These are phyloP conservation scores for Spirogloea muscicola DNA, from an alignment of 139 green algal species.

Conservation along the genomic window DNA sequence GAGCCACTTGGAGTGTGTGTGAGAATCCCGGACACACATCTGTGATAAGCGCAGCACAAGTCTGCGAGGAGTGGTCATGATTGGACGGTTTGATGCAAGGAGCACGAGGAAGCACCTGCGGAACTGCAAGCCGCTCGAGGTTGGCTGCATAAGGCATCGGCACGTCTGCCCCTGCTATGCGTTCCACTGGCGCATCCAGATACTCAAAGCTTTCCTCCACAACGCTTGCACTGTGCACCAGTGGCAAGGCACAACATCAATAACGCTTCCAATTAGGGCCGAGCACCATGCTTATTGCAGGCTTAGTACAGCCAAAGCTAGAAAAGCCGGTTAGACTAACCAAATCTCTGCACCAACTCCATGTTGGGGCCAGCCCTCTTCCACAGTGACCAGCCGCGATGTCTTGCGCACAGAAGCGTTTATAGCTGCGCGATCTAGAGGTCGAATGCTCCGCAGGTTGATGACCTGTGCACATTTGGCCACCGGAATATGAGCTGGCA, in stretches of 20 bases:
- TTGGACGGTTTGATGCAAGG: too few species aligned
- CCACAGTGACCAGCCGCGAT: constrained; percentile 77
- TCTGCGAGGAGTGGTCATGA: too few species aligned
- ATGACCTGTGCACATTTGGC: too few species aligned
- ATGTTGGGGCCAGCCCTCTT: constrained; percentile 96
- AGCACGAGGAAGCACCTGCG: constrained; percentile 55
- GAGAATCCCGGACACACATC: too few species aligned
- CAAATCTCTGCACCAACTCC: constrained; percentile 73
- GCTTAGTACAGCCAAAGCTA: not conserved
- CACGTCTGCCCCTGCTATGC: constrained; percentile 80
- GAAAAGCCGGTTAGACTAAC: constrained; percentile 9
- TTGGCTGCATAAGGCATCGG: constrained; percentile 96
- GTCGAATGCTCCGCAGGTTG: constrained; percentile 92
- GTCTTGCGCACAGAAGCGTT: constrained; percentile 81
- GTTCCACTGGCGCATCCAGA: constrained; percentile 87
- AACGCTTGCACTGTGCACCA: constrained; percentile 55
- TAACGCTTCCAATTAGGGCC: not conserved
- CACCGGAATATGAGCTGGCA: too few species aligned
- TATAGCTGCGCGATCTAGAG: constrained; percentile 89
- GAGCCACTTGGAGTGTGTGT: too few species aligned
- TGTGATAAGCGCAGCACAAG: too few species aligned
- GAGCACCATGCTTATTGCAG: not conserved
- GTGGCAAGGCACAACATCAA: not conserved
- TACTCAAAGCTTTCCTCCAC: constrained; percentile 95
- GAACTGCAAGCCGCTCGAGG: constrained; percentile 81